Evolutionary conservation across 1,284 basidiomycete genomes (phyloP).

Genomic region (Rhodotorula sp.): DNA sequence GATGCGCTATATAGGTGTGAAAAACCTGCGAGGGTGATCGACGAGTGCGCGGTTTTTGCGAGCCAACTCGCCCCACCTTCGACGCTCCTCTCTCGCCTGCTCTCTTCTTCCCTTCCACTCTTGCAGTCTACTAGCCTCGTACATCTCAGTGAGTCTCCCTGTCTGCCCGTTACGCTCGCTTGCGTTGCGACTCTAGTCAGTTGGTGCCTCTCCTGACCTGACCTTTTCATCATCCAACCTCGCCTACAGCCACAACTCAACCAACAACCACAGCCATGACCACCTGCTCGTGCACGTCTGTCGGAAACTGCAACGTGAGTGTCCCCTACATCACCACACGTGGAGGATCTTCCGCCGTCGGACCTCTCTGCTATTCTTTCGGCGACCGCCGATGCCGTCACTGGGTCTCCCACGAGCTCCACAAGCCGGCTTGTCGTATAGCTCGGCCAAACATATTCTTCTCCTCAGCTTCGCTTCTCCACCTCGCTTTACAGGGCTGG

Average conservation of each 20-base stretch:
- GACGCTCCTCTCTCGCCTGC: background rate
- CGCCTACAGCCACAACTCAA: background rate
- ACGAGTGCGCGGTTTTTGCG: background rate
- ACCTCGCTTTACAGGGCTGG: too few species aligned
- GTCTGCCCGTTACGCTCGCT: too few species aligned
- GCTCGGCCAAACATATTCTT: too few species aligned
- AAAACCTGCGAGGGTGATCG: background rate
- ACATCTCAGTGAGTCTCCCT: too few species aligned
- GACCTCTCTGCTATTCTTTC: too few species aligned
- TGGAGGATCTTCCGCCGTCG: background rate
- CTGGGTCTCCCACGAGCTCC: background rate
- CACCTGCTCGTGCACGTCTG: slow-evolving; percentile 20
- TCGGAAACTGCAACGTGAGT: slow-evolving; percentile 29
- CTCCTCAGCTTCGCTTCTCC: too few species aligned
- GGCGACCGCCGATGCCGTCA: too few species aligned
- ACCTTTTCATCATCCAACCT: background rate
- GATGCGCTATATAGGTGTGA: background rate
- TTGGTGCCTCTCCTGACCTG: background rate
- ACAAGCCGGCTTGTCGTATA: background rate
- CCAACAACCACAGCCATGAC: background rate
- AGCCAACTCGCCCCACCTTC: background rate
- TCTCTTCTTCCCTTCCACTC: background rate
- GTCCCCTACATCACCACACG: background rate
- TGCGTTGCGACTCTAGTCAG: background rate
- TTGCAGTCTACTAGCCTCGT: background rate